Evolutionary conservation across 108 stramenopile genomes (phyloP), one percentile per base, ranked within the genome.

Genomic region (Fragilaria radians): DNA sequence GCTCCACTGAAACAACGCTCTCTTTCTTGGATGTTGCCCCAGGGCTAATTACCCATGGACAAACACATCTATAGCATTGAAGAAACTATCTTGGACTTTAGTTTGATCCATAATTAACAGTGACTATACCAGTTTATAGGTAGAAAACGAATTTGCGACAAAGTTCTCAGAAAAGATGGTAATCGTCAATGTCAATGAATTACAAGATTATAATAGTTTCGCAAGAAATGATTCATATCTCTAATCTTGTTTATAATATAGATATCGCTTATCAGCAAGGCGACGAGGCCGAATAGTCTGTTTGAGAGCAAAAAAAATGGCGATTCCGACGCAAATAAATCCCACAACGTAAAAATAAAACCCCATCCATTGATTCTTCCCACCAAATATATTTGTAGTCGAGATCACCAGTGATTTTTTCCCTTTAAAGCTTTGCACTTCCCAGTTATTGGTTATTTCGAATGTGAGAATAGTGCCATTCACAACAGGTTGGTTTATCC

Each of bases 301-400:
- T 65, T 97, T 97, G 22, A 71, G 54, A 24, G 63, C 73, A 77
- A 99, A 99, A 27, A 94, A 65, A 1, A 85, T 1, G 3, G 82
- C 96, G 45, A 90, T 67, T 1, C 51, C 72, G 3, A 91, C 26
- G 52, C 88, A 85, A 48, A 96, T 70, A 27, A 49, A 65, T 2
- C 97, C 99, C 24, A 96, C 87, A 18, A 55, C 68, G 29, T 94
- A 71, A 63, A 95, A 95, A 2, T 83, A 77, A 21, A 71, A 59
- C 11, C 95, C 96, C 5, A 98, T 63, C 70, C 78, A 90, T 9
- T 75, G 52, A 67, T 96, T 96, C 70, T 92, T 87, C 21, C 92
- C 95, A 26, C 97, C 98, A 68, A 97, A 90, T 19, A 66, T 71
- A 29, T 75, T 80, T 9, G 66, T 85, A 45, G 88, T 96, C 14